These are phyloP conservation scores for Hypericum androsaemum DNA, from an alignment of 345 rosid species.

Conservation along the genomic window DNA sequence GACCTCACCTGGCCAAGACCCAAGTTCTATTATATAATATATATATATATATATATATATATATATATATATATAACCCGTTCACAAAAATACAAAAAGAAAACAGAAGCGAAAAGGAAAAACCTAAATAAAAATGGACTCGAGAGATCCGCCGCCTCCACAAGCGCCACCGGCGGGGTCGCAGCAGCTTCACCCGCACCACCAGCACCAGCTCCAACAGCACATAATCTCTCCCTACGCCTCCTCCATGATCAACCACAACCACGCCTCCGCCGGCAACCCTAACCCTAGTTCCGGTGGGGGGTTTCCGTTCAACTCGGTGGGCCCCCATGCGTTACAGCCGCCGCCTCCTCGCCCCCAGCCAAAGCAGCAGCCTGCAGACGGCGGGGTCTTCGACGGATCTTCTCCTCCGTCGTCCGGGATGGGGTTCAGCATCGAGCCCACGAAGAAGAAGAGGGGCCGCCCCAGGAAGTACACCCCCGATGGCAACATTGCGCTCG, in stretches of 20 bases:
- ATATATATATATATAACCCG: too few relatives aligned
- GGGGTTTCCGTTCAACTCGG: slow-evolving; percentile 18
- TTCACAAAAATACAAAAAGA: neutral
- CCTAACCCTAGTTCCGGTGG: neutral
- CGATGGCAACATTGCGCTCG: slow-evolving; percentile 77
- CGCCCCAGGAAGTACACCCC: slow-evolving; percentile 82
- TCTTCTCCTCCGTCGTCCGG: slow-evolving; percentile 42
- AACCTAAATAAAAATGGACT: slow-evolving; percentile 5
- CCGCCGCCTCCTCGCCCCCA: slow-evolving; percentile 9
- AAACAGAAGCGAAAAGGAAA: neutral
- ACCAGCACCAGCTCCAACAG: slow-evolving; percentile 1
- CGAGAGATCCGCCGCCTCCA: slow-evolving; percentile 14
- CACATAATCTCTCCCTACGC: neutral
- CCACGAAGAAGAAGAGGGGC: slow-evolving; percentile 77
- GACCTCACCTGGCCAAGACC: too few relatives aligned
- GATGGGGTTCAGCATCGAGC: slow-evolving; percentile 38
- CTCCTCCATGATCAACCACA: slow-evolving; percentile 15
- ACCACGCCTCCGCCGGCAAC: neutral
- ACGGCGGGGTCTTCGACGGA: slow-evolving; percentile 41
- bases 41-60: too few relatives aligned
- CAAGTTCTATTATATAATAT: too few relatives aligned
- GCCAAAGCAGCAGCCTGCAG: neutral
- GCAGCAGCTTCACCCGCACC: slow-evolving; percentile 3
- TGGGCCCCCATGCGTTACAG: neutral
- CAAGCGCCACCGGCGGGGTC: neutral